Conservation (phyloP, 1,284 basidiomycete genomes). For the Lentinula novae-zelandiae region DNA sequence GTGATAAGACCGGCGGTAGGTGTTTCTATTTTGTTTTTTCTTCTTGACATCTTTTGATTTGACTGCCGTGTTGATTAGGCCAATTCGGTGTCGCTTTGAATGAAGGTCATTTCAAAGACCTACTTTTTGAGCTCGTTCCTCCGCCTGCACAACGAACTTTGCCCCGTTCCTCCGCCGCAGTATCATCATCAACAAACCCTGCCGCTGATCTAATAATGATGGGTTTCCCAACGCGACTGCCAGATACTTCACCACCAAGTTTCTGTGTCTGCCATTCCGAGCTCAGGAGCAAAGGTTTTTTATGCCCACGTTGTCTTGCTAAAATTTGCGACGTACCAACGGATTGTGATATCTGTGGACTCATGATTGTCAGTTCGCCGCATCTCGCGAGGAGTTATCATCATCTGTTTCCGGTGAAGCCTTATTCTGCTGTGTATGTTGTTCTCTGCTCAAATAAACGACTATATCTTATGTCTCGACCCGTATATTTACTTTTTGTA, state of each 20-base stretch:
- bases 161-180: constrained; percentile 31
- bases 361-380: constrained; percentile 97
- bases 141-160: constrained; percentile 82
- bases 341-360: constrained; percentile 94
- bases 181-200: constrained; percentile 47
- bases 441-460: background rate
- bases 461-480: constrained; percentile 1
- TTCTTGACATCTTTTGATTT: background rate
- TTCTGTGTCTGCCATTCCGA: constrained; percentile 94
- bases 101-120: constrained; percentile 94
- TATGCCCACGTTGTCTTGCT: constrained; percentile 90
- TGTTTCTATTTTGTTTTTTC: constrained; percentile 12
- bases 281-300: constrained; percentile 86
- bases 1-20: constrained; percentile 84
- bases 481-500: constrained; percentile 18
- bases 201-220: constrained; percentile 96
- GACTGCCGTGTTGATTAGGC: constrained; percentile 43
- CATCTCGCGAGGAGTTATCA: constrained; percentile 96
- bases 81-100: constrained; percentile 95
- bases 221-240: constrained; percentile 95
- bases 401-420: constrained; percentile 87
- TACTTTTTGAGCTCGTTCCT: constrained; percentile 93
- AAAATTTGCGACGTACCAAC: constrained; percentile 98
- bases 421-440: constrained; percentile 79
- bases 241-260: constrained; percentile 75